Percentiles rank a stretch among this genome's conserved stretches.
These are phyloP conservation scores for Phytopythium helicoides DNA, from an alignment of 352 stramenopile species.

Conservation along the genomic window DNA sequence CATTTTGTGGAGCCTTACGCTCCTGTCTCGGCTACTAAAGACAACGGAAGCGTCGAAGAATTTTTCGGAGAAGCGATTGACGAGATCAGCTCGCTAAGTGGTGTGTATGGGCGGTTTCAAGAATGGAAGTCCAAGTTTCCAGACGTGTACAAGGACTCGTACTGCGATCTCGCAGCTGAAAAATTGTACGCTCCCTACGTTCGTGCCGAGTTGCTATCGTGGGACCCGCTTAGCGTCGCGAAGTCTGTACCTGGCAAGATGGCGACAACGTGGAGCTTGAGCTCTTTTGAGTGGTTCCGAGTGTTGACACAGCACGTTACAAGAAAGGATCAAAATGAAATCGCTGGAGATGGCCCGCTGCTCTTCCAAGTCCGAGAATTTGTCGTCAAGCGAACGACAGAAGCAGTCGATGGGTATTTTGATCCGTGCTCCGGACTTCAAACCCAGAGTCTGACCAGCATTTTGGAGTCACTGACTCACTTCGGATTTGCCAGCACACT, in stretches of 20 bases:
- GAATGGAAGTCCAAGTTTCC: conserved; percentile 75
- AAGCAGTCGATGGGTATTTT: conserved; percentile 41
- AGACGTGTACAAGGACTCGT: conserved; percentile 61
- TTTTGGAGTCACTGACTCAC: conserved; percentile 53
- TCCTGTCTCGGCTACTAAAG: conserved; percentile 1
- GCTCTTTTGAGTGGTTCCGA: conserved; percentile 55
- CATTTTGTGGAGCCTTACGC: conserved; percentile 31
- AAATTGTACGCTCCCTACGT: conserved; percentile 70
- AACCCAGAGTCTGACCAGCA: conserved; percentile 37
- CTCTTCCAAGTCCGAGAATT: conserved; percentile 53
- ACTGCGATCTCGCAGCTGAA: conserved; percentile 51
- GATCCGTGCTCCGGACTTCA: conserved; percentile 61
- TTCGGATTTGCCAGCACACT: conserved; percentile 23
- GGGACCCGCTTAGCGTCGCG: conserved; percentile 54
- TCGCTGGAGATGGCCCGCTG: conserved; percentile 21
- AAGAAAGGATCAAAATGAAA: neutral
- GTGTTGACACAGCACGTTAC: conserved; percentile 33
- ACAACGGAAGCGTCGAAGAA: conserved; percentile 7
- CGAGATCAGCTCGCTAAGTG: conserved; percentile 59
- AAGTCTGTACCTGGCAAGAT: conserved; percentile 4
- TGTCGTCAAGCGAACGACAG: conserved; percentile 34
- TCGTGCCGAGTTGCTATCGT: conserved; percentile 55
- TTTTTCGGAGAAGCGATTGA: conserved; percentile 69
- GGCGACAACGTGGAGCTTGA: conserved; percentile 20
- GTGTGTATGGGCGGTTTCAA: conserved; percentile 61